These are phyloP conservation scores for Puya raimondii DNA, from an alignment of 176 grass and related monocot species.

Conservation along the genomic window DNA sequence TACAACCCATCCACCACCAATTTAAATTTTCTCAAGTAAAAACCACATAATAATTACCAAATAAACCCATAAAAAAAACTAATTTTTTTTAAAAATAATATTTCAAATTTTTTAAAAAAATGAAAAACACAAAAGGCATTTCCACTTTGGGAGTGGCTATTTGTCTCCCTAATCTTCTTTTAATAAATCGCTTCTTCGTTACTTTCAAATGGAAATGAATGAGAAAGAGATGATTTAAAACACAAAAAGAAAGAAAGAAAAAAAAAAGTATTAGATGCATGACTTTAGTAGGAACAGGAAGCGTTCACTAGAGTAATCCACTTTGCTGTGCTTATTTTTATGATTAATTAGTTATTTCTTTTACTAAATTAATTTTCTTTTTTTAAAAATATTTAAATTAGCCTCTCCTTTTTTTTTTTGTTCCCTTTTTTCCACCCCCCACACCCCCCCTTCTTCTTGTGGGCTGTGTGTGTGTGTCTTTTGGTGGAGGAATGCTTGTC, in stretches of 20 bases:
- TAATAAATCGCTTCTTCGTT: slow-evolving; percentile 2
- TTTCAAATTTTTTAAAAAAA: background rate
- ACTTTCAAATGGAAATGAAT: background rate
- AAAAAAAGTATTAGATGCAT: slow-evolving; percentile 16
- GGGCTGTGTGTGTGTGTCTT: slow-evolving; percentile 6
- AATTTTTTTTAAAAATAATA: background rate
- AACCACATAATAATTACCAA: background rate
- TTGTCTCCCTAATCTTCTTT: slow-evolving; percentile 5
- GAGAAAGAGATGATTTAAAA: background rate
- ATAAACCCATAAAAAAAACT: background rate
- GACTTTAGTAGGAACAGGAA: slow-evolving; percentile 26
- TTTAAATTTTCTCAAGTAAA: background rate
- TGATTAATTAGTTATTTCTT: slow-evolving; percentile 8
- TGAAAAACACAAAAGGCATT: slow-evolving; percentile 23
- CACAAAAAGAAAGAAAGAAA: slow-evolving; percentile 10
- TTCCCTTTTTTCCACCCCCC: slow-evolving; percentile 15
- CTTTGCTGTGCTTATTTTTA: background rate
- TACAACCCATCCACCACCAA: background rate
- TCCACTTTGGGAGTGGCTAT: slow-evolving; percentile 3
- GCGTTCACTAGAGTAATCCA: slow-evolving; percentile 17
- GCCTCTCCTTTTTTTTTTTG: slow-evolving; percentile 12
- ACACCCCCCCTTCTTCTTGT: slow-evolving; percentile 5
- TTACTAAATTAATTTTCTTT: slow-evolving; percentile 15
- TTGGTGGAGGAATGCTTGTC: slow-evolving; percentile 66
- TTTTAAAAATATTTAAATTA: background rate